Percentiles rank a stretch among this genome's conserved stretches.
Evolutionary conservation across 371 early-diverging fungal species (phyloP).

Genomic region (Cladochytrium tenue): DNA sequence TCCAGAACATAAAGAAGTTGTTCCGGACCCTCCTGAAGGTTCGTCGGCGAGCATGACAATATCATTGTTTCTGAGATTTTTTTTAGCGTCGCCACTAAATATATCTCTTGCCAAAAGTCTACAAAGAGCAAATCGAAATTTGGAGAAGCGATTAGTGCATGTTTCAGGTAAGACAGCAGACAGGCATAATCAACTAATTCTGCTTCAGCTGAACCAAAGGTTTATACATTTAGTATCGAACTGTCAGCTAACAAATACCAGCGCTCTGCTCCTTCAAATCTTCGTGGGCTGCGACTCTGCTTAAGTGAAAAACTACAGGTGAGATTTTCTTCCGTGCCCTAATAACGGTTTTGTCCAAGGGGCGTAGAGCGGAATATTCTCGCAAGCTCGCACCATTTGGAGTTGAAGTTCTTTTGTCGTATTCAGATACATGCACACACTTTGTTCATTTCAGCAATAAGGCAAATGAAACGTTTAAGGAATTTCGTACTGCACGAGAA

Average conservation of each 20-base stretch:
- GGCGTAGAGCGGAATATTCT: background rate
- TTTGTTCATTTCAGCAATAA: constrained; percentile 6
- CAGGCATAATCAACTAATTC: no score
- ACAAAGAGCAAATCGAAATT: background rate
- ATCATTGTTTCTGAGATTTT: no score
- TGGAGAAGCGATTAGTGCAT: constrained; percentile 1
- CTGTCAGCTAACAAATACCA: no score
- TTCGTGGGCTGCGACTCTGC: background rate
- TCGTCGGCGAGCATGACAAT: no score
- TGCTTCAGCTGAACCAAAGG: no score
- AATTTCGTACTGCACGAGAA: constrained; percentile 4
- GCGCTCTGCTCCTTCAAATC: no score
- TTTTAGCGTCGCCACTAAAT: background rate
- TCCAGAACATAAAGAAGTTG: background rate
- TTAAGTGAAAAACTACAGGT: constrained; percentile 5
- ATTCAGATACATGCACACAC: constrained; percentile 9
- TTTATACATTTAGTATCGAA: no score
- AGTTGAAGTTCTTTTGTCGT: constrained; percentile 1
- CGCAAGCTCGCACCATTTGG: background rate
- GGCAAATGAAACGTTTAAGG: constrained; percentile 3
- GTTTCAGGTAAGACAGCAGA: no score
- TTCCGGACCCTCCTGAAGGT: no score
- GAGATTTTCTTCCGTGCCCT: background rate
- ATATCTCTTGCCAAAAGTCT: constrained; percentile 2
- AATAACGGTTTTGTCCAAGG: background rate